Evolutionary conservation across 164 flowering plant genomes (phyloP), one percentile per base, ranked within the genome.

Genomic region (Echeveria elegans): DNA sequence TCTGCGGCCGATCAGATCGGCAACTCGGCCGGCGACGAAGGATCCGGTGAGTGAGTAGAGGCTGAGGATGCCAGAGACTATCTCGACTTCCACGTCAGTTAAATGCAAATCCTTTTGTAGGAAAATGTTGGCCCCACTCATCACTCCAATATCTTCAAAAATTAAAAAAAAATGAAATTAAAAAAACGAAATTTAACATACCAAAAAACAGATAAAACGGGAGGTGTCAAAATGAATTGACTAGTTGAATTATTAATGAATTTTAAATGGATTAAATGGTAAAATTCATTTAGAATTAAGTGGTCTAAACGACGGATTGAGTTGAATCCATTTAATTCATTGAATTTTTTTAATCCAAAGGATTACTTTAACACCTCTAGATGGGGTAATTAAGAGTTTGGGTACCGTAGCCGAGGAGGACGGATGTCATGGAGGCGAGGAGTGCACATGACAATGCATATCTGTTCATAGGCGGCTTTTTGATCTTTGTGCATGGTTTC

Each of bases 111-210:
- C 81, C 38, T 80, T 77, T 30, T 74, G 74, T 45, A 80, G 78
- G 53, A 76, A 80, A 62, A 81, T 59, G n/a, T 78, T 72, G 19
- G 83, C 81, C 58, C 81, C 81, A 60, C 83, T 80, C 83, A 80
- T 80, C 4, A 80, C 83, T 29, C 80, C 83, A 31, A 78, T 75
- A 76, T 81, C 81, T 81, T 74, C 58, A 66, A 7, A 64, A 63
- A 63, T 10, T 24, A 56, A 56, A 24, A 56, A 66, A 7, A 64
- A 63, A 63, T 10, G 5, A 56, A 56, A 24, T 24, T 10, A 50
- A 24, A n/a, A 21, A 21, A 21, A 52, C 1, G 10, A 24, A 26
- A 24, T 24, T 24, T 26, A 0, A 4, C 60, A 56, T 56, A 31
- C 30, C 24, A 24, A 56, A 56, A 16, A 47, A 41, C 5, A 8